These are phyloP conservation scores for Scheffersomyces amazonensis DNA, from an alignment of 805 yeast species.

Conservation along the genomic window DNA sequence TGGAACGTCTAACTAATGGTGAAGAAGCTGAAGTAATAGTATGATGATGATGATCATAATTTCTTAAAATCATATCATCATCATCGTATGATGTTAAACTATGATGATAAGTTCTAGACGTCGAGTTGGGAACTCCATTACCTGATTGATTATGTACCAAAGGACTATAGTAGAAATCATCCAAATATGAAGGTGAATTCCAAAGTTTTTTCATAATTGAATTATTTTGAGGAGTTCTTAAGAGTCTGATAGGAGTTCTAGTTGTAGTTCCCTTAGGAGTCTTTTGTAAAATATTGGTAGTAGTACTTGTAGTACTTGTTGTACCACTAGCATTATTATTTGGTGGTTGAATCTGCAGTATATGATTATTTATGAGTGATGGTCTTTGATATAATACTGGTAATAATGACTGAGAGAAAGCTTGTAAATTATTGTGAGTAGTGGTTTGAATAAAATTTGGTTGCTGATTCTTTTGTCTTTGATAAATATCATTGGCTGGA, in stretches of 20 bases:
- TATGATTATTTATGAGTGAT: not conserved
- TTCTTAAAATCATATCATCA: conserved; percentile 43
- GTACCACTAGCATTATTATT: conserved; percentile 4
- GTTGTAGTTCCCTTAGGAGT: conserved; percentile 32
- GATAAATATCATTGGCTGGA: conserved; percentile 36
- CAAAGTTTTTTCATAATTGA: conserved; percentile 52
- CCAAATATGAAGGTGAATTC: conserved; percentile 66
- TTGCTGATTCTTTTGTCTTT: conserved; percentile 3
- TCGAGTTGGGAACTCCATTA: not conserved
- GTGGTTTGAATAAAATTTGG: not conserved
- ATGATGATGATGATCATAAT: conserved; percentile 28
- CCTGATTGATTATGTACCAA: conserved; percentile 7
- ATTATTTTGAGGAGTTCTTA: conserved; percentile 40
- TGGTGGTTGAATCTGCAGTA: conserved; percentile 6
- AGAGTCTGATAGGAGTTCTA: conserved; percentile 34
- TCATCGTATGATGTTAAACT: conserved; percentile 40
- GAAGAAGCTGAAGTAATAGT: conserved; percentile 6
- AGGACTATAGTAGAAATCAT: conserved; percentile 60
- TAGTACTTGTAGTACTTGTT: conserved; percentile 5
- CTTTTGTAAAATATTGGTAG: conserved; percentile 11
- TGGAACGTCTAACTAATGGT: conserved; percentile 1
- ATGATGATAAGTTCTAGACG: conserved; percentile 8
- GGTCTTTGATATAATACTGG: conserved; percentile 2
- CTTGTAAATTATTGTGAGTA: not conserved
- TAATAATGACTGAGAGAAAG: conserved; percentile 2